phyloP scores from a whole-genome alignment of 768 basidiomycete species.

The Suillus cothurnatus region DNA sequence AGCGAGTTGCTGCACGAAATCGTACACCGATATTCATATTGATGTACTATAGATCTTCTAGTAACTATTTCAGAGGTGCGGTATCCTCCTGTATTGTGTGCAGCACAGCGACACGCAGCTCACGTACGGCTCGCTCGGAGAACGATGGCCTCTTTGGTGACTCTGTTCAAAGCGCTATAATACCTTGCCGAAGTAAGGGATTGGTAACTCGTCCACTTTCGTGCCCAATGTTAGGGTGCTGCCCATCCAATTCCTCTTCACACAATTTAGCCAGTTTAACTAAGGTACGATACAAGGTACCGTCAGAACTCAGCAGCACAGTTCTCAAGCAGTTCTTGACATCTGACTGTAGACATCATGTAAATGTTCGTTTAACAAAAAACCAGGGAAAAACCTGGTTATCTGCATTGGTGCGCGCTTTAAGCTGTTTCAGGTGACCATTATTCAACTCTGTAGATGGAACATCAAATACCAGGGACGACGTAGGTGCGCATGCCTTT shows the following conservation, averaged over 20 bases:
- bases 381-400: neutral
- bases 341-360: neutral
- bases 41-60: neutral
- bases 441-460: neutral
- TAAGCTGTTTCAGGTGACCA: neutral
- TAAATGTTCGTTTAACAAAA: neutral
- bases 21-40: neutral
- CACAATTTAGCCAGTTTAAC: neutral
- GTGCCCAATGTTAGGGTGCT: neutral
- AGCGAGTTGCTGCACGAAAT: neutral
- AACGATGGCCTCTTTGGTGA: neutral
- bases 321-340: neutral
- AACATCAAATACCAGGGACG: neutral
- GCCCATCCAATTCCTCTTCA: neutral
- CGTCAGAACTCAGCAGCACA: neutral
- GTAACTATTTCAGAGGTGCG: neutral
- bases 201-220: neutral
- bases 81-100: neutral
- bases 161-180: neutral
- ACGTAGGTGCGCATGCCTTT: neutral
- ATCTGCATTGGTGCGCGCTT: neutral
- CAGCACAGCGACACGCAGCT: neutral
- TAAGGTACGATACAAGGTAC: neutral
- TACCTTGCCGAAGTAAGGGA: neutral
- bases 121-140: neutral